Percentiles rank a stretch among this genome's conserved stretches.
Conservation (phyloP, 352 stramenopile species). For the Halophytophthora polymorphica region DNA sequence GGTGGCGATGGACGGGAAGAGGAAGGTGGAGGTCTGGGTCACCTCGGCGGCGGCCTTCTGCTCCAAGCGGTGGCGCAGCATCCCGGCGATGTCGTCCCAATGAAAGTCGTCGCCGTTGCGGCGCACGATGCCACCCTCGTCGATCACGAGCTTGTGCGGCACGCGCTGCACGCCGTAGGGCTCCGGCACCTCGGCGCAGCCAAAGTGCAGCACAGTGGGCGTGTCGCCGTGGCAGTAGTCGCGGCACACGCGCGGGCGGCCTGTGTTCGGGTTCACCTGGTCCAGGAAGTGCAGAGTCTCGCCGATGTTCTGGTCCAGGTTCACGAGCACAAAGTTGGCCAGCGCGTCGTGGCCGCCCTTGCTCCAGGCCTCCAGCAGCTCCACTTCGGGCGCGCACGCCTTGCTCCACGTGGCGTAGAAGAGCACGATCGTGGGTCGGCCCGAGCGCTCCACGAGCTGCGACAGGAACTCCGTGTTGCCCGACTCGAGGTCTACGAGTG, state of each 20-base stretch:
- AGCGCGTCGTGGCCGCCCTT: constrained; percentile 43
- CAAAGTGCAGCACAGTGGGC: constrained; percentile 56
- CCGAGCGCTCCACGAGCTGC: constrained; percentile 30
- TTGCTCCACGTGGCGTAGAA: constrained; percentile 71
- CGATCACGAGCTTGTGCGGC: constrained; percentile 49
- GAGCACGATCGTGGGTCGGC: constrained; percentile 42
- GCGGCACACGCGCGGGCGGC: constrained; percentile 44
- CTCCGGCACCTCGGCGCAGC: constrained; percentile 43
- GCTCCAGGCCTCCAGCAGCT: constrained; percentile 54
- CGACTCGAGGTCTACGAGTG: constrained; percentile 50
- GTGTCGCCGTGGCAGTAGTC: constrained; percentile 40
- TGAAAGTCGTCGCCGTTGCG: constrained; percentile 60
- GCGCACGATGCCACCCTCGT: constrained; percentile 38
- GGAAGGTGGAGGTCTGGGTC: constrained; percentile 18
- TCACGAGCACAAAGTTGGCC: constrained; percentile 65
- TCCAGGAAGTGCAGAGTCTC: constrained; percentile 50
- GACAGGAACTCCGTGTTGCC: constrained; percentile 33
- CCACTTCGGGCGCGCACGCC: constrained; percentile 45
- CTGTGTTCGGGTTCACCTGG: constrained; percentile 29
- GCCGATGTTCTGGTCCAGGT: constrained; percentile 55
- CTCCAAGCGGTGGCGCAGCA: constrained; percentile 43
- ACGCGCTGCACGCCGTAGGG: constrained; percentile 51
- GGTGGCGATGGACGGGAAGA: constrained; percentile 23
- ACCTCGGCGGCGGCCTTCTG: constrained; percentile 11
- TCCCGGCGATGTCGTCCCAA: constrained; percentile 52